phyloP scores from a whole-genome alignment of 495 filamentous ascomycete genomes.

The Penicillium steckii region DNA sequence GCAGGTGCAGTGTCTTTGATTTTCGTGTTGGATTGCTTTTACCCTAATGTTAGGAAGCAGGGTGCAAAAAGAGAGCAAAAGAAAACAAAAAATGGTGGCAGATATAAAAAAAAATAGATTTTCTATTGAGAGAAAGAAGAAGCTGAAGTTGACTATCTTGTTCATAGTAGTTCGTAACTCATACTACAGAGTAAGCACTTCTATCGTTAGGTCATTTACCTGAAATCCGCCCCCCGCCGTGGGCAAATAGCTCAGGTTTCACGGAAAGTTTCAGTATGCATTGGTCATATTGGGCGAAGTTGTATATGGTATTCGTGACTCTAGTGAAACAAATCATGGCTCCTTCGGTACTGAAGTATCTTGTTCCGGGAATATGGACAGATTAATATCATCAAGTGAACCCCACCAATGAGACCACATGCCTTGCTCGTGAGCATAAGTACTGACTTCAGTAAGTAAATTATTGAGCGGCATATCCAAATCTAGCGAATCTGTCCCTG shows the following conservation, averaged over 20 bases:
- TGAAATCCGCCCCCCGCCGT: too few relatives aligned
- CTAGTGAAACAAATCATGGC: too few relatives aligned
- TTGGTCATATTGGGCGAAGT: not conserved
- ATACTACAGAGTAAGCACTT: too few relatives aligned
- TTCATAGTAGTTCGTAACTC: too few relatives aligned
- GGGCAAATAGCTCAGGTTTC: too few relatives aligned
- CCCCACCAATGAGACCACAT: conserved; percentile 20
- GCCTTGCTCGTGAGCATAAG: conserved; percentile 15
- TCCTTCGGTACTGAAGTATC: not conserved
- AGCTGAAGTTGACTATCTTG: too few relatives aligned
- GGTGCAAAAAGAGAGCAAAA: not conserved
- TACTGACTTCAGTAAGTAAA: conserved; percentile 14
- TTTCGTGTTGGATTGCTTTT: not conserved
- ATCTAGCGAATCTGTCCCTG: conserved; percentile 8
- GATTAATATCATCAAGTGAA: not conserved
- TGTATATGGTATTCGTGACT: too few relatives aligned
- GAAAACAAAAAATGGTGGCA: not conserved
- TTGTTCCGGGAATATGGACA: not conserved
- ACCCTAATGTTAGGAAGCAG: not conserved
- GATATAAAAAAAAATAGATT: not conserved
- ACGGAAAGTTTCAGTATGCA: not conserved
- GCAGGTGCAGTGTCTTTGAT: not conserved
- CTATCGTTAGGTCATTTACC: too few relatives aligned
- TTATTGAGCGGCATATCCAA: conserved; percentile 14
- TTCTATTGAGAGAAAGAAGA: too few relatives aligned